These are phyloP conservation scores for Cordyceps tenuipes DNA, from an alignment of 2,329 filamentous ascomycete genomes.

Conservation along the genomic window DNA sequence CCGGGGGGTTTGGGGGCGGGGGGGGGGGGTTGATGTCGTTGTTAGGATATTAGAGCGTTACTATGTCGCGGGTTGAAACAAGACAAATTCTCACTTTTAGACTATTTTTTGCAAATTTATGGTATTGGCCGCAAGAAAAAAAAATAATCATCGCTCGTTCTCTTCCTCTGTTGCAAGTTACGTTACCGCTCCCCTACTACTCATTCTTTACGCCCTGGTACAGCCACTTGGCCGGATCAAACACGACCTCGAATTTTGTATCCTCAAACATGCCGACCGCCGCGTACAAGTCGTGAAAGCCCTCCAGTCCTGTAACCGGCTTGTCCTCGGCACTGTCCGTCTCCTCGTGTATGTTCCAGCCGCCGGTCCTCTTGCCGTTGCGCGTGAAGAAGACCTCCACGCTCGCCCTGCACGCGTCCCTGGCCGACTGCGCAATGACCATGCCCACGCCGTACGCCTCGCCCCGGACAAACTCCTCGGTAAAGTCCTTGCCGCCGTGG, in stretches of 20 bases:
- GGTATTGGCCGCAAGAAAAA: not conserved
- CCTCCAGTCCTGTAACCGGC: constrained; percentile 59
- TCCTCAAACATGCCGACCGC: constrained; percentile 63
- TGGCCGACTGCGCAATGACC: constrained; percentile 38
- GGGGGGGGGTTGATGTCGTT: too few relatives aligned
- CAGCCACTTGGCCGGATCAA: constrained; percentile 51
- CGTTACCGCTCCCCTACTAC: not conserved
- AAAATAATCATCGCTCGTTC: not conserved
- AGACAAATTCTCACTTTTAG: not conserved
- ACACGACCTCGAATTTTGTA: constrained; percentile 60
- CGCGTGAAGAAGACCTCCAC: constrained; percentile 56
- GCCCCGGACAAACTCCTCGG: constrained; percentile 51
- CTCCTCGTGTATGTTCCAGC: constrained; percentile 71
- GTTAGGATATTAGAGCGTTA: too few relatives aligned
- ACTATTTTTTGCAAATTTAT: not conserved
- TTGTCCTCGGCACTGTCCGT: constrained; percentile 54
- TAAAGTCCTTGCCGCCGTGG: constrained; percentile 65
- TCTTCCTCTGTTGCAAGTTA: not conserved
- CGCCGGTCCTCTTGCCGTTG: constrained; percentile 49
- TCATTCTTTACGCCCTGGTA: constrained; percentile 27
- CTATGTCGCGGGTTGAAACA: too few relatives aligned
- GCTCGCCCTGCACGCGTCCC: constrained; percentile 18
- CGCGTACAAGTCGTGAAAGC: constrained; percentile 61
- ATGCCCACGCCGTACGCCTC: constrained; percentile 67
- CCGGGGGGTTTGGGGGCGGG: not conserved